A percentile compares a stretch with the other conserved stretches of the same genome.
phyloP scores from a whole-genome alignment of 2,329 filamentous ascomycete genomes.

The Blastomyces percursus region DNA sequence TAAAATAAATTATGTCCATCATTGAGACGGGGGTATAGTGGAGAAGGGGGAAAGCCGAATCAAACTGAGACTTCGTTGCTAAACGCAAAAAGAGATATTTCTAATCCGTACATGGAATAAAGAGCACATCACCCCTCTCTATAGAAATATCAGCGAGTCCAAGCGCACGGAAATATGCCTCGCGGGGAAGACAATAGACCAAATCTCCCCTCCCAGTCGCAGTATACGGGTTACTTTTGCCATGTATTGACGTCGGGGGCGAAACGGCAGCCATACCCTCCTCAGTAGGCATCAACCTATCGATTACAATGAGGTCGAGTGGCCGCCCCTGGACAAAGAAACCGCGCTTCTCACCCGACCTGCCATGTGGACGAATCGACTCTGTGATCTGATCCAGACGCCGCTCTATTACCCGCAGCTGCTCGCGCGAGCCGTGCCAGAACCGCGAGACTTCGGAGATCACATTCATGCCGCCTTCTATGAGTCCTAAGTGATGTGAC shows the following conservation, averaged over 20 bases:
- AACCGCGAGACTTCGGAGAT: slow-evolving; percentile 46
- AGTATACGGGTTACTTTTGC: slow-evolving; percentile 10
- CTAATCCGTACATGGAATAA: slow-evolving; percentile 14
- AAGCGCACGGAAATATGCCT: slow-evolving; percentile 23
- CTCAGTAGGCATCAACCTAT: slow-evolving; percentile 2
- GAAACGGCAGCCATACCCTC: slow-evolving; percentile 15
- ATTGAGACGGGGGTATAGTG: neutral
- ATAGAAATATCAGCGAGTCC: slow-evolving; percentile 16
- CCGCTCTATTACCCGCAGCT: slow-evolving; percentile 40
- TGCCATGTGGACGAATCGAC: slow-evolving; percentile 24
- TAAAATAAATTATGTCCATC: neutral
- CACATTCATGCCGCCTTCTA: slow-evolving; percentile 43
- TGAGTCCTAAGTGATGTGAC: slow-evolving; percentile 42
- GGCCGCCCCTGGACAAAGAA: slow-evolving; percentile 28
- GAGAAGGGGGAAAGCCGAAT: neutral
- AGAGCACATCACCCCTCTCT: slow-evolving; percentile 19
- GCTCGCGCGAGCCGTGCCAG: slow-evolving; percentile 49
- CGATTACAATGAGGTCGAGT: slow-evolving; percentile 23
- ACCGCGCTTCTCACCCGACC: slow-evolving; percentile 25
- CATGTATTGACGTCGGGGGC: slow-evolving; percentile 21
- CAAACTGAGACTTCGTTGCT: neutral
- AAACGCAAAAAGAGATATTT: neutral
- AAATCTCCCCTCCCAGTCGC: slow-evolving; percentile 30
- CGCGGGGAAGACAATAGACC: slow-evolving; percentile 29
- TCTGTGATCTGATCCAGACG: slow-evolving; percentile 37